A percentile compares a stretch with the other conserved stretches of the same genome.
phyloP scores from a whole-genome alignment of 163 green algal genomes.

The Volvox carteri region DNA sequence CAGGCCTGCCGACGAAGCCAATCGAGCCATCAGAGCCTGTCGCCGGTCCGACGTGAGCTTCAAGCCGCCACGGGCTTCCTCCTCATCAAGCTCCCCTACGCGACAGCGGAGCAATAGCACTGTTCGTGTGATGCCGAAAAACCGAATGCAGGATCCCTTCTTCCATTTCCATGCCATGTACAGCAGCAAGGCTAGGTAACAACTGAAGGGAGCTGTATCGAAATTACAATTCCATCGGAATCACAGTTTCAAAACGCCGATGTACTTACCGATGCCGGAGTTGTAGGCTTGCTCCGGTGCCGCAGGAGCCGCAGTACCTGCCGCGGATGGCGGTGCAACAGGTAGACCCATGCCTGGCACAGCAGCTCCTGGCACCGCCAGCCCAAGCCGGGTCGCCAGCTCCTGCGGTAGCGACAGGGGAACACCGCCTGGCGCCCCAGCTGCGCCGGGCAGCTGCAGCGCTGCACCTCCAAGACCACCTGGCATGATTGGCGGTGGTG shows the following conservation, averaged over 20 bases:
- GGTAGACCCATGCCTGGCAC: background rate
- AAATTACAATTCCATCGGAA: no score
- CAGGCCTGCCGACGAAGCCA: conserved; percentile 78
- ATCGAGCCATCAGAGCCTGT: conserved; percentile 82
- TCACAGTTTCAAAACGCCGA: no score
- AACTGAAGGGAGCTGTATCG: no score
- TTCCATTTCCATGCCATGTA: no score
- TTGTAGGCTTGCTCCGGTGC: conserved; percentile 18
- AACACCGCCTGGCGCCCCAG: background rate
- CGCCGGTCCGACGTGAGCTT: conserved; percentile 78
- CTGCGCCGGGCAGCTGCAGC: background rate
- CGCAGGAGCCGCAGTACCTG: background rate
- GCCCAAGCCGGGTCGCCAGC: conserved; percentile 29
- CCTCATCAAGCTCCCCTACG: conserved; percentile 57
- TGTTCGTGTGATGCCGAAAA: no score
- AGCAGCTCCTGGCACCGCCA: conserved; percentile 29
- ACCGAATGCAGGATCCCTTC: no score
- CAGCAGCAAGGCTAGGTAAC: no score
- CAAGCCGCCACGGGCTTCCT: conserved; percentile 69
- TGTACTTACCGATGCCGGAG: conserved; percentile 45
- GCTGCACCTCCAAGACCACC: background rate
- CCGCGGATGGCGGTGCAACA: background rate
- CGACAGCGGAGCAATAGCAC: no score
- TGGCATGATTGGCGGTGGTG: background rate
- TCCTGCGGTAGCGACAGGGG: conserved; percentile 19